phyloP scores from a whole-genome alignment of 2,329 filamentous ascomycete genomes.

The Xylariaceae sp. region DNA sequence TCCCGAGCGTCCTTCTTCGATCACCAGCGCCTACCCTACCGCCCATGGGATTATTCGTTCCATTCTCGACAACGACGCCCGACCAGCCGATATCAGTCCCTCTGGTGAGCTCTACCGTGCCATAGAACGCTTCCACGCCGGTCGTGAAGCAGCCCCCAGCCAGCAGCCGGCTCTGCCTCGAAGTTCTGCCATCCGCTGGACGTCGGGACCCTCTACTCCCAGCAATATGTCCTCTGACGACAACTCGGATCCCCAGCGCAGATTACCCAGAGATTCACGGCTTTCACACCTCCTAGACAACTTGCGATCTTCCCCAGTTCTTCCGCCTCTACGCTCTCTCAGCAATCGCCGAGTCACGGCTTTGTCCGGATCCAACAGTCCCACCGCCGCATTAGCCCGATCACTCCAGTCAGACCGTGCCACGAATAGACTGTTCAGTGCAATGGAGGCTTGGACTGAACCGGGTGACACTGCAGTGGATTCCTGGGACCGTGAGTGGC shows the following conservation, averaged over 20 bases:
- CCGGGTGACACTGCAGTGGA: constrained; percentile 16
- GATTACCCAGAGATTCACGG: constrained; percentile 34
- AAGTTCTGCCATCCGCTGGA: constrained; percentile 24
- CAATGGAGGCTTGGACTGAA: constrained; percentile 16
- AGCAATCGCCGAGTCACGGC: constrained; percentile 26
- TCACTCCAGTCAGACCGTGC: constrained; percentile 21
- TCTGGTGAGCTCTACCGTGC: constrained; percentile 42
- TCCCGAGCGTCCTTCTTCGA: constrained; percentile 24
- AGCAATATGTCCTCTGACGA: constrained; percentile 35
- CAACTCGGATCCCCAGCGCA: constrained; percentile 33
- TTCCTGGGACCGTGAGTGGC: constrained; percentile 16
- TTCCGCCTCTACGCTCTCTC: constrained; percentile 37
- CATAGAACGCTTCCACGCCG: constrained; percentile 39
- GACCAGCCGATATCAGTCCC: constrained; percentile 36
- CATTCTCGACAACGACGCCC: constrained; percentile 37
- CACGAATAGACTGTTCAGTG: constrained; percentile 13
- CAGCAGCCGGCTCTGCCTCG: constrained; percentile 20
- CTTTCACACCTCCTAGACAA: too few species aligned
- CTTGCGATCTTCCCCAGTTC: too few species aligned
- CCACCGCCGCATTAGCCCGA: constrained; percentile 16
- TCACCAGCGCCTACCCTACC: constrained; percentile 24
- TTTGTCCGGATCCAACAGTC: constrained; percentile 23
- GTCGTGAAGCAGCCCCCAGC: constrained; percentile 21
- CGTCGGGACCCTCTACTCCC: constrained; percentile 20
- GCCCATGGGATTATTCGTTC: constrained; percentile 35